A percentile compares a stretch with the other conserved stretches of the same genome.
Conservation (phyloP, 345 rosid species). For the Camelina hispida region DNA sequence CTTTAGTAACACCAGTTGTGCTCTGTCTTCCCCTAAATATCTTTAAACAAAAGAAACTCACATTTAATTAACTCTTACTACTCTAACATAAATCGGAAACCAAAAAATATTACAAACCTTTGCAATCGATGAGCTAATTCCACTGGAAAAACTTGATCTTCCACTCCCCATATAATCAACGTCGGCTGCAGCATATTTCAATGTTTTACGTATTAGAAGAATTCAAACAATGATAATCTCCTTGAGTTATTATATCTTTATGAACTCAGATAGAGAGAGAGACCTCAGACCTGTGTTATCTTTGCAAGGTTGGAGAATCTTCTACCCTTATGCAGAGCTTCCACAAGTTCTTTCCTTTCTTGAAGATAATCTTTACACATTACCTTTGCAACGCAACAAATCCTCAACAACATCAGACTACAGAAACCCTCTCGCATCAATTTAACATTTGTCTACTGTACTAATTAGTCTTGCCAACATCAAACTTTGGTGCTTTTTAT, state of each 20-base stretch:
- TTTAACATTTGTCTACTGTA: not conserved
- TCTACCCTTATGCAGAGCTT: slow-evolving; percentile 72
- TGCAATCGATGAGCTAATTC: slow-evolving; percentile 78
- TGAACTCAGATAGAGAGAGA: not conserved
- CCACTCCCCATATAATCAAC: slow-evolving; percentile 81
- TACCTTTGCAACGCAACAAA: slow-evolving; percentile 52
- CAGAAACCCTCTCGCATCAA: slow-evolving; percentile 14
- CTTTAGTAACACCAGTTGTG: slow-evolving; percentile 63
- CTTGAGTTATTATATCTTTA: too few species aligned
- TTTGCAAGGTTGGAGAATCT: slow-evolving; percentile 69
- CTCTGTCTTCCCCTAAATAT: slow-evolving; percentile 62
- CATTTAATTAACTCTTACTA: too few species aligned
- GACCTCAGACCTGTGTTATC: slow-evolving; percentile 62
- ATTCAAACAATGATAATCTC: not conserved
- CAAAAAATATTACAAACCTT: slow-evolving; percentile 44
- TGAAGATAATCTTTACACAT: slow-evolving; percentile 73
- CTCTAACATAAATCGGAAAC: not conserved
- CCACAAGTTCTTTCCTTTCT: slow-evolving; percentile 78
- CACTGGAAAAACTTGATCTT: slow-evolving; percentile 77
- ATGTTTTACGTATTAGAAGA: not conserved
- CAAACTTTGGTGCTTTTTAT: slow-evolving; percentile 13
- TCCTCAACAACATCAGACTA: slow-evolving; percentile 1
- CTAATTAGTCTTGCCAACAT: not conserved
- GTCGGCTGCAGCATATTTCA: slow-evolving; percentile 52
- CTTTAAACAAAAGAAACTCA: slow-evolving; percentile 42